Conservation (phyloP, 2,329 filamentous ascomycete genomes). For the Massarina eburnea region DNA sequence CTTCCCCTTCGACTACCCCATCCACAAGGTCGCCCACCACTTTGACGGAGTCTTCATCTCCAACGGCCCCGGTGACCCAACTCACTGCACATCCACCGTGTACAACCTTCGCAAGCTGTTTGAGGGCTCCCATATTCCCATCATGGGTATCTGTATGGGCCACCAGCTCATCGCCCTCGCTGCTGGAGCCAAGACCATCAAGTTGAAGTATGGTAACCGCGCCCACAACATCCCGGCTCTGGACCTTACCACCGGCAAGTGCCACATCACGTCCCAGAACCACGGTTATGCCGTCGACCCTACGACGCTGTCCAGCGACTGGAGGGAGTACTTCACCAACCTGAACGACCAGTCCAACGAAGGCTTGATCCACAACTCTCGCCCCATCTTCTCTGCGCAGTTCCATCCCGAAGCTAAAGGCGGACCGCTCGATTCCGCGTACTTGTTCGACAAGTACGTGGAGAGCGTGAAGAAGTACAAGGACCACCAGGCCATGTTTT, state of each 20-base stretch:
- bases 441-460: constrained; percentile 95
- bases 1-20: constrained; percentile 95
- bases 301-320: constrained; percentile 77
- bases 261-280: constrained; percentile 98
- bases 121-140: constrained; percentile 83
- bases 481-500: constrained; percentile 72
- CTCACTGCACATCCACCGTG: constrained; percentile 91
- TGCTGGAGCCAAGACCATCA: constrained; percentile 84
- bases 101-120: constrained; percentile 91
- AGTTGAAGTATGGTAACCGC: constrained; percentile 99
- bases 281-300: constrained; percentile 96
- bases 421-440: constrained; percentile 91
- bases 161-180: constrained; percentile 94
- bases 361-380: constrained; percentile 92
- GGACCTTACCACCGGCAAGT: constrained; percentile 91
- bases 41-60: constrained; percentile 99
- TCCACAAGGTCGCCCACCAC: constrained; percentile 97
- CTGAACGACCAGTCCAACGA: constrained; percentile 97
- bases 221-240: constrained; percentile 97
- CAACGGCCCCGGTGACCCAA: constrained; percentile 97
- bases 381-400: constrained; percentile 96
- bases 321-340: constrained; percentile 98
- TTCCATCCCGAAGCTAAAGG: constrained; percentile 99
- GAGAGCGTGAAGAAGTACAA: constrained; percentile 89
- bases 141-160: constrained; percentile 97